Evolutionary conservation across 306 rosid species (phyloP), one percentile per base, ranked within the genome.

Genomic region (Macrotyloma uniflorum): DNA sequence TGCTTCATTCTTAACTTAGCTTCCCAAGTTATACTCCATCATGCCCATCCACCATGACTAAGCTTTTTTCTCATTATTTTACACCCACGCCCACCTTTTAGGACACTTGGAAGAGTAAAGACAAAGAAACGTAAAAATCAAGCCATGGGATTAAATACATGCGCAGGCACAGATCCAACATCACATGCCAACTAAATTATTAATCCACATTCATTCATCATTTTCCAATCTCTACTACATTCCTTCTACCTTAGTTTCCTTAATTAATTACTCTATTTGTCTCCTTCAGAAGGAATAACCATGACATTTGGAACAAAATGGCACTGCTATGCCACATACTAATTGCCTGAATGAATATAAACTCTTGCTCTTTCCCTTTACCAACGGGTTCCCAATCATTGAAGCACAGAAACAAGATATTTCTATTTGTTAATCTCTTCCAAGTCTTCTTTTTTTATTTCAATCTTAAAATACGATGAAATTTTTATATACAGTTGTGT

Each of bases 61-160:
- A 23, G 19, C 77, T 23, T 47, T 72, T 67, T 69, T 38, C 63
- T 40, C 73, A 49, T 68, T 67, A 74, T 64, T 79, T 45, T 79
- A 83, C 28, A 2, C 42, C 57, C 79, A 43, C 67, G 74, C 65
- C 74, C 64, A 74, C 77, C 86, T 85, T 85, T 85, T 75, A 70
- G 74, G 66, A 79, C 84, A 82, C 50, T 9, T 19, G 19, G 35
- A 85, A 69, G 86, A 78, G 88, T 82, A 74, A 75, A 82, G 70
- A 82, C 77, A 70, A 79, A 79, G 88, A 75, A 82, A 85, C 88
- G 82, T 85, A 82, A 83, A 82, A 18, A 28, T 70, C 15, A 85
- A 85, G 86, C 53, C 80, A 55, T 54, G 62, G 45, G 32, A 70
- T 22, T 42, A 67, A 66, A 18, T 70, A 45, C 36, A 54, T 65